phyloP scores from a whole-genome alignment of 345 rosid species.

The sweet orange (Citrus sinensis) region DNA sequence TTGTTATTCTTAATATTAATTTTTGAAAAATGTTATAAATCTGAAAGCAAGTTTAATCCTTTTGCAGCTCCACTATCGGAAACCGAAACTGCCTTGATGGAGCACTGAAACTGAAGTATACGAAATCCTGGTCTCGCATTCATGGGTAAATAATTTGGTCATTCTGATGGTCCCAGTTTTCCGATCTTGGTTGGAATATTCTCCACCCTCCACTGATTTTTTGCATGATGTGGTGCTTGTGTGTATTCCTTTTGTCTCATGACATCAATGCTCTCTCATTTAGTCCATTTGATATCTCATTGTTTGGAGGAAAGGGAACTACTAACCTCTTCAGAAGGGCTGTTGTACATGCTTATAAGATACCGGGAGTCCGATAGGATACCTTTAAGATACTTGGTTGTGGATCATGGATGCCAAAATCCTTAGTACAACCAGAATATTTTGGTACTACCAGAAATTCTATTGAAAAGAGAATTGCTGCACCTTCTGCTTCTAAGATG shows the following conservation, averaged over 20 bases:
- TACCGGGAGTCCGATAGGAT: not conserved
- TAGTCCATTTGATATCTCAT: not conserved
- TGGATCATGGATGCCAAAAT: not conserved
- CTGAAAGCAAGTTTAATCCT: conserved; percentile 17
- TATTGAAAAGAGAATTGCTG: not conserved
- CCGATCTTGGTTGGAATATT: conserved; percentile 16
- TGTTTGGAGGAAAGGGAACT: conserved; percentile 3
- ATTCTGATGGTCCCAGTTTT: conserved; percentile 22
- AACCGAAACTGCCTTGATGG: conserved; percentile 80
- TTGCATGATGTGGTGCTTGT: conserved; percentile 21
- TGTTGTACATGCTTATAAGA: conserved; percentile 13
- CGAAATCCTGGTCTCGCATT: not conserved
- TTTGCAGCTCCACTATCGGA: conserved; percentile 81
- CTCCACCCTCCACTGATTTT: conserved; percentile 19
- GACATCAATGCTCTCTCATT: conserved; percentile 11
- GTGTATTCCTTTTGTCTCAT: conserved; percentile 12
- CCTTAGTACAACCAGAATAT: not conserved
- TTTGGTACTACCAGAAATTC: conserved; percentile 1
- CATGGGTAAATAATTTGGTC: conserved; percentile 13
- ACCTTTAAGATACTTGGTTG: not conserved
- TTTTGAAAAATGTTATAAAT: not conserved
- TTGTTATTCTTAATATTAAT: not conserved
- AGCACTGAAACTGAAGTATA: conserved; percentile 38
- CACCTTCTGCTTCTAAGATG: not conserved
- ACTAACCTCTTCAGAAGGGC: conserved; percentile 2